Evolutionary conservation across 768 basidiomycete species (phyloP).

Genomic region (Lactarius tabidus): DNA sequence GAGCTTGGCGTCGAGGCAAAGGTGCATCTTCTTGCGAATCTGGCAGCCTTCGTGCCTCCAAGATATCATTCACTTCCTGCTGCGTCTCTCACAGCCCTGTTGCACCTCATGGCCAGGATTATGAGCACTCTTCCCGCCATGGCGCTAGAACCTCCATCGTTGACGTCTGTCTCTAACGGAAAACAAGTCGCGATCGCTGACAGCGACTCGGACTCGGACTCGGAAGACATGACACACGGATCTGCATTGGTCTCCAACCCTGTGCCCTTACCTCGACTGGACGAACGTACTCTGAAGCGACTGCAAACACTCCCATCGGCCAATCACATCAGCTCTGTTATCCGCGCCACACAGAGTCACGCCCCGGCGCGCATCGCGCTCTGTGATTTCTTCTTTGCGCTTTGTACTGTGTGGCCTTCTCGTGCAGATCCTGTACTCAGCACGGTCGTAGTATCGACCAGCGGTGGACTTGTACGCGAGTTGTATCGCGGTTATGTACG

Average conservation of each 20-base stretch:
- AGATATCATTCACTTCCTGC: conserved; percentile 50
- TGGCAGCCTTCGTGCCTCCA: conserved; percentile 59
- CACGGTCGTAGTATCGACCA: conserved; percentile 45
- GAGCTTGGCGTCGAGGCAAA: conserved; percentile 31
- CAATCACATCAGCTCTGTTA: conserved; percentile 51
- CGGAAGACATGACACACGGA: conserved; percentile 32
- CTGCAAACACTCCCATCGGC: conserved; percentile 53
- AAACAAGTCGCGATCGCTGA: conserved; percentile 16
- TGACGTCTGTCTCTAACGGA: neutral
- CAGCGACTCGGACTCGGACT: conserved; percentile 30
- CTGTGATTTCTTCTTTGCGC: conserved; percentile 53
- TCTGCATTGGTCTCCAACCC: conserved; percentile 36
- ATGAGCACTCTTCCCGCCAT: conserved; percentile 50
- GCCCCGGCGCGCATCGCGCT: conserved; percentile 43
- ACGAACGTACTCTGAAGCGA: conserved; percentile 59
- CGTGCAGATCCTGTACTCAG: conserved; percentile 56
- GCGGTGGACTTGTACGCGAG: conserved; percentile 66
- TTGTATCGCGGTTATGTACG: conserved; percentile 68
- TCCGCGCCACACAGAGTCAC: conserved; percentile 42
- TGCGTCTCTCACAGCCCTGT: conserved; percentile 47
- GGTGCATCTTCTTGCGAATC: conserved; percentile 69
- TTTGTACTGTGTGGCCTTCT: conserved; percentile 58
- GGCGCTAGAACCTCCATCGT: conserved; percentile 46
- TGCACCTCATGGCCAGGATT: conserved; percentile 48
- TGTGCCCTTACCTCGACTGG: conserved; percentile 41